Base-by-base conservation (phyloP, 768 basidiomycete genomes). In the Lactifluus rugatus region DNA sequence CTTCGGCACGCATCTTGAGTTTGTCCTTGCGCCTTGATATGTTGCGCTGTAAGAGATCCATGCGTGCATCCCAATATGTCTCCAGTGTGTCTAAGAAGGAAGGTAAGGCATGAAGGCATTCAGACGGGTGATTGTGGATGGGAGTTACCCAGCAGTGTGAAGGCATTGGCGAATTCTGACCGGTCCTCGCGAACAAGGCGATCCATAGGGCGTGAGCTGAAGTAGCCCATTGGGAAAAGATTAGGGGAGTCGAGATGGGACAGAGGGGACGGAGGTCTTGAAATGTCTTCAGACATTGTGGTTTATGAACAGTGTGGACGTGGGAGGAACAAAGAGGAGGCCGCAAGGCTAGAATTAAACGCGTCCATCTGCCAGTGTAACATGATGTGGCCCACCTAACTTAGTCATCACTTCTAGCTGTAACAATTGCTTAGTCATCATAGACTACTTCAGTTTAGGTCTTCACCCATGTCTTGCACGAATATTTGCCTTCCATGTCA, bases 41-140 rank as follows among this genome's bases (percentile, higher is more conserved):
- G 57, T 83, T 83, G 42, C 93, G 83, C 69, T 95, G 89, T 3
- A 89, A 71, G 16, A 91, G 76, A 68, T 89, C 89, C 62, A 89
- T 75, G 68, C 89, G 85, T 1, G 93, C 92, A 73, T 97, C 93
- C 69, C 93, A 95, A 68, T 87, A 96, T 0, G 93, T 96, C 72
- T 96, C 93, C 70, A 93, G 76, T 9, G 93, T 95, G 71, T 96
- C 93, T 94, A 66, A 16, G 14, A 13, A 28, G 23, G 44, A n/a
- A 26, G 50, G 61, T 54, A 39, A 51, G n/a, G 39, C 47, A 49
- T 60, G 39, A 25, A 37, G 17, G 14, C 28, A 25, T 28, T 21
- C 19, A 37, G 47, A 19, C 16, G 23, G 32, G 39, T 6, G 34
- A 10, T 26, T 25, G 70, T 80, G 57, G 31, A 26, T 9, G 17